phyloP scores from a whole-genome alignment of 768 basidiomycete genomes.

The Suillus lakei region DNA sequence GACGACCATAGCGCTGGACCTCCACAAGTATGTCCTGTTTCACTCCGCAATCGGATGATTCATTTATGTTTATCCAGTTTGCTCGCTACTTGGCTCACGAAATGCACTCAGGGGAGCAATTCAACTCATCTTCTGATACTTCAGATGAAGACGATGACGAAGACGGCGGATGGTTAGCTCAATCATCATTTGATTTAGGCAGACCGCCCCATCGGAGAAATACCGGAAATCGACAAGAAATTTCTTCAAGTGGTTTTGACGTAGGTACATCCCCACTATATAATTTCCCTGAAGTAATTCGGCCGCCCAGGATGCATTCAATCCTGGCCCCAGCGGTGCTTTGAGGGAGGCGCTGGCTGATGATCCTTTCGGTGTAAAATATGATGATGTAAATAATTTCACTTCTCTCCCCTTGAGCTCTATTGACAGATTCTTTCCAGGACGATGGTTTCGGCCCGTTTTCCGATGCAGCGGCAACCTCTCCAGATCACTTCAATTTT shows the following conservation, averaged over 20 bases:
- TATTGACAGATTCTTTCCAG: slow-evolving; percentile 24
- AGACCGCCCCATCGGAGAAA: slow-evolving; percentile 53
- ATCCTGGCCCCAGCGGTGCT: slow-evolving; percentile 38
- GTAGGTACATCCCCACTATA: slow-evolving; percentile 43
- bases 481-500: slow-evolving; percentile 59
- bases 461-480: slow-evolving; percentile 61
- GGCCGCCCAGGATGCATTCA: slow-evolving; percentile 54
- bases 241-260: slow-evolving; percentile 54
- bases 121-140: slow-evolving; percentile 53
- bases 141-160: slow-evolving; percentile 63
- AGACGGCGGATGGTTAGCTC: slow-evolving; percentile 80
- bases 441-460: slow-evolving; percentile 84
- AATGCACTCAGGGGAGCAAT: slow-evolving; percentile 64
- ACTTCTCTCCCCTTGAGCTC: slow-evolving; percentile 7
- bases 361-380: slow-evolving; percentile 53
- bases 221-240: slow-evolving; percentile 49
- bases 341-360: slow-evolving; percentile 43
- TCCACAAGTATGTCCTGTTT: slow-evolving; percentile 43
- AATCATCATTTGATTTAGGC: slow-evolving; percentile 70
- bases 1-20: slow-evolving; percentile 45
- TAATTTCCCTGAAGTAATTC: background rate
- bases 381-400: slow-evolving; percentile 53
- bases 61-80: slow-evolving; percentile 53
- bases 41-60: slow-evolving; percentile 10
- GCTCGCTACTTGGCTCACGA: slow-evolving; percentile 79